Base-by-base conservation (phyloP, 306 rosid genomes). In the Rosa lucieae region DNA sequence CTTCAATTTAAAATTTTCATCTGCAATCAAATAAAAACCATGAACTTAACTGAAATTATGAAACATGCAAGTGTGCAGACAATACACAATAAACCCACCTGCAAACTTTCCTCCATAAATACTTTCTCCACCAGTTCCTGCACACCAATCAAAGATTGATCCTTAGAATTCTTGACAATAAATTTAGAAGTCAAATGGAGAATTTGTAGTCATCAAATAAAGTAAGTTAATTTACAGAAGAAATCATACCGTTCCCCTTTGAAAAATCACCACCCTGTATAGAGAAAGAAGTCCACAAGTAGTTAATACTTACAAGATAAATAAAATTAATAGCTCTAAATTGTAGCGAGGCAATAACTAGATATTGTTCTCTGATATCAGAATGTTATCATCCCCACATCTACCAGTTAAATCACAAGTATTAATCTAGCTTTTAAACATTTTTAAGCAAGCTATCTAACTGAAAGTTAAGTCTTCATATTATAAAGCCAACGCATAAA, bases 51-150 rank as follows among this genome's bases (percentile, higher is more conserved):
- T 72, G 77, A 61, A 42, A 37, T 77, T 72, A 82, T 70, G 56
- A 65, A 14, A 47, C 39, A 29, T 70, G 52, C 79, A 70, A 42
- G 63, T 37, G 78, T 61, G 71, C 37, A 77, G 10, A 47, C 51
- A 69, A 77, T 37, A 74, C 59, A 23, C 52, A 35, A 53, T 55
- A 82, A 85, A 42, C 63, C 79, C 82, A 96, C 99, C 99, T 70
- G 93, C 90, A 87, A 96, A 96, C 80, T 96, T 93, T 76, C 98
- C 98, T 70, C 97, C 99, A 85, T 93, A 91, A 42, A 93, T 89
- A 89, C 98, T 91, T 91, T 96, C 99, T 67, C 99, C 99, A 51
- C 99, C 99, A 26, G 93, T 96, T 77, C 99, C 99, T 96, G 87
- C 84, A 84, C 82, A 82, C 74, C 87, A 88, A 80, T 83, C 70